phyloP scores from a whole-genome alignment of 2,329 filamentous ascomycete species.

The Beauveria sp. region DNA sequence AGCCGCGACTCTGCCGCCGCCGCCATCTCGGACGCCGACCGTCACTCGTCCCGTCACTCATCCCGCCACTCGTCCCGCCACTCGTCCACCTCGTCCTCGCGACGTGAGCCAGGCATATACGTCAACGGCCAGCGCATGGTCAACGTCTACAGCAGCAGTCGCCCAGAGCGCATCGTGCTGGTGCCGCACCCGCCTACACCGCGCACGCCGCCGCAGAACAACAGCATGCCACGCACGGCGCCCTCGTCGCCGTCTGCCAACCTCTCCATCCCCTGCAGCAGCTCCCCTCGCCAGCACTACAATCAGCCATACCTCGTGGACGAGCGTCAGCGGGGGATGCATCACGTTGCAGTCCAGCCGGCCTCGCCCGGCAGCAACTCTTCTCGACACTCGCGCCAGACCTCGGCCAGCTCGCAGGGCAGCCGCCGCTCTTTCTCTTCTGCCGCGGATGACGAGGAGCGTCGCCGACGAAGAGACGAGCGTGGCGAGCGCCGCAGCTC shows the following conservation, averaged over 20 bases:
- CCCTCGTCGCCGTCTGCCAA: conserved; percentile 29
- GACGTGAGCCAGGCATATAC: conserved; percentile 28
- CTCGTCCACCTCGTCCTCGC: conserved; percentile 18
- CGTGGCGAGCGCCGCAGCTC: conserved; percentile 19
- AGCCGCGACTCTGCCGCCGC: conserved; percentile 30
- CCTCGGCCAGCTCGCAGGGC: conserved; percentile 28
- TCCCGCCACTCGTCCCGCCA: not conserved
- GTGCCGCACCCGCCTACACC: conserved; percentile 38
- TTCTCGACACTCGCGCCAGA: conserved; percentile 27
- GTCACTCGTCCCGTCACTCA: not conserved
- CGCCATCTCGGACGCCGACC: conserved; percentile 14
- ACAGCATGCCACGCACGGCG: conserved; percentile 30
- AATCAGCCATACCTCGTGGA: conserved; percentile 31
- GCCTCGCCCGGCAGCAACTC: conserved; percentile 22
- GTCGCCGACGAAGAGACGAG: conserved; percentile 15
- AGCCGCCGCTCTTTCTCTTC: conserved; percentile 14
- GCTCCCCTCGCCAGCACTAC: conserved; percentile 16
- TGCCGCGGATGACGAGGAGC: conserved; percentile 15
- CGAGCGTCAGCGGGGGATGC: conserved; percentile 25
- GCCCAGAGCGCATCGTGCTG: conserved; percentile 36
- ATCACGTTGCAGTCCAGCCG: conserved; percentile 29
- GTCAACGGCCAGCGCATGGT: conserved; percentile 29
- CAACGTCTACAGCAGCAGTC: conserved; percentile 23
- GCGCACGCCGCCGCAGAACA: conserved; percentile 37
- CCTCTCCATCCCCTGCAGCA: conserved; percentile 19